phyloP scores from a whole-genome alignment of 179 eudicot species.

The Gypsophila paniculata region DNA sequence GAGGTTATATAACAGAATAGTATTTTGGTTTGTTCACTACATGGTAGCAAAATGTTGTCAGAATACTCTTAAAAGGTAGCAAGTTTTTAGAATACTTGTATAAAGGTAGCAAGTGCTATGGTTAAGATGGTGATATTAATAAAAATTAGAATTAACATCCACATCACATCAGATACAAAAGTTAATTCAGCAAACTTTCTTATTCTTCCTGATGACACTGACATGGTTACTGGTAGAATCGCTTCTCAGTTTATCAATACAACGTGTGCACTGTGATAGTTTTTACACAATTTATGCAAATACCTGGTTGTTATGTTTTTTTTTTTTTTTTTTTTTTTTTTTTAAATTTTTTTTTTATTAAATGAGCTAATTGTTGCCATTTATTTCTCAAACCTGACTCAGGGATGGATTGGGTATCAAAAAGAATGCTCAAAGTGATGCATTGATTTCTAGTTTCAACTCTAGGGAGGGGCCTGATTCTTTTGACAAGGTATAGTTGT shows the following conservation, averaged over 20 bases:
- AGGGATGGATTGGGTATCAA: slow-evolving; percentile 37
- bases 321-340: too few species aligned
- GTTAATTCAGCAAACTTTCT: background rate
- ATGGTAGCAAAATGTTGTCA: background rate
- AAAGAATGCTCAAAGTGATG: slow-evolving; percentile 32
- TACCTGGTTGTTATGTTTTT: background rate
- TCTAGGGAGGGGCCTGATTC: slow-evolving; percentile 46
- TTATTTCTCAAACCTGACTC: slow-evolving; percentile 20
- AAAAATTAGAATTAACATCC: background rate
- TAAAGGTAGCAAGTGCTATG: background rate
- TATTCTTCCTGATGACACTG: background rate
- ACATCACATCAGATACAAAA: background rate
- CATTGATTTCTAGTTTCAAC: slow-evolving; percentile 28
- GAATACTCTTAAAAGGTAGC: background rate
- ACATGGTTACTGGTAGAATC: background rate
- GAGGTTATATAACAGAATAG: background rate
- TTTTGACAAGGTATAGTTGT: slow-evolving; percentile 54
- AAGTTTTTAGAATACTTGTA: background rate
- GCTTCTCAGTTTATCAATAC: background rate
- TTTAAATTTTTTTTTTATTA: too few species aligned
- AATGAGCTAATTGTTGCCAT: background rate
- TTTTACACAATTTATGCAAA: slow-evolving; percentile 1
- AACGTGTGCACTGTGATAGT: background rate
- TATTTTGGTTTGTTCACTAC: background rate
- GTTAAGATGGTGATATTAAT: background rate